Evolutionary conservation across 139 green algal genomes (phyloP), one percentile per base, ranked within the genome.

Genomic region (Chlamydomonas sp.): DNA sequence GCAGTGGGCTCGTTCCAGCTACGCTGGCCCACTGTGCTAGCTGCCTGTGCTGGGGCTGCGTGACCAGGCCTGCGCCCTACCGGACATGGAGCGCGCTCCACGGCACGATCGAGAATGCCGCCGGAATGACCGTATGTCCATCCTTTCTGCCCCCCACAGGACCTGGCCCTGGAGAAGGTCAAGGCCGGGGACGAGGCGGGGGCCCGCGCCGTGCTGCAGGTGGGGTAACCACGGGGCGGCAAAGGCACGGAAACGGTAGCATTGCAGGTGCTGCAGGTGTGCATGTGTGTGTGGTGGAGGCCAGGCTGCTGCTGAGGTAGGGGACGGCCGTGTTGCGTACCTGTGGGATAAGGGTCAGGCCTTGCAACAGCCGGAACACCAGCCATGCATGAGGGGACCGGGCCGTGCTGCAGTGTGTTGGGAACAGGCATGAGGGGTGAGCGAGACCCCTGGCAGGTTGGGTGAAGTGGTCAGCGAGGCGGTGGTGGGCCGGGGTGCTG

Each of bases 81-180:
- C 64, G 9, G 9, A 9, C 8, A 69, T 69, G 64, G 64, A 69
- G 9, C 64, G 64, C 64, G 64, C 64, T 69, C 10, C 9, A 9
- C 64, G 31, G 68, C 15, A 17, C 16, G 68, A 17, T 15, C 15
- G 68, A 63, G 20, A 5, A 78, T 66, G 1, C 85, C 85, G 61
- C 85, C 85, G 60, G 85, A 9, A 69, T 9, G 8, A 12, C 64
- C 64, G 8, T 9, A 12, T 69, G 8, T 12, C 9, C 64, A 12
- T 9, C 64, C 9, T 69, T 69, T 9, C 62, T 61, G 14, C 62
- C 62, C 59, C 77, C 78, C 71, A 12, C 81, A 93, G 83, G 68
- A 83, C 63, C 86, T 93, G 20, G 91, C 91, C 0, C 66, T 93
- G 58, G 86, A 92, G 80, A 93, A 93, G 85, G 74, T 90, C 17